Conservation (phyloP, 225 moss, liverwort and hornwort species). For the Bryum argenteum region DNA sequence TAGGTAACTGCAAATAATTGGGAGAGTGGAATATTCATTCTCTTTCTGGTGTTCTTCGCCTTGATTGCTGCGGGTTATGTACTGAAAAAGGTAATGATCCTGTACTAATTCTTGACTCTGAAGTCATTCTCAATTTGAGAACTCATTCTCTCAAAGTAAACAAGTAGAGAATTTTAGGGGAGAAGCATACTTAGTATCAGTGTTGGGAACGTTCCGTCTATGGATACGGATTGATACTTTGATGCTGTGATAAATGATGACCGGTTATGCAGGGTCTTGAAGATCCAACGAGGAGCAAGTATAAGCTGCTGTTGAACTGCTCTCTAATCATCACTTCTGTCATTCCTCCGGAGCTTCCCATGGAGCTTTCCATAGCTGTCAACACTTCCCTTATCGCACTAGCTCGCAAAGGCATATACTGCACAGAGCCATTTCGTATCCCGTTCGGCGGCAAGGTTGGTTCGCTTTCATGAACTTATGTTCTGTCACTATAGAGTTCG, state of each 20-base stretch:
- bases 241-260: slow-evolving; percentile 14
- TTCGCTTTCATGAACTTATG: slow-evolving; percentile 7
- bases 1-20: slow-evolving; percentile 96
- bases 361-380: slow-evolving; percentile 99
- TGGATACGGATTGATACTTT: neutral
- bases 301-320: slow-evolving; percentile 92
- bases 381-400: slow-evolving; percentile 97
- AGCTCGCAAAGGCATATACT: slow-evolving; percentile 89
- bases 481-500: neutral
- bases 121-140: slow-evolving; percentile 12
- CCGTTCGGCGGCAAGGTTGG: slow-evolving; percentile 98
- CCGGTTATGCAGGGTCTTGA: slow-evolving; percentile 75
- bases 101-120: neutral
- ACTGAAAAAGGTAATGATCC: slow-evolving; percentile 67
- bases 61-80: slow-evolving; percentile 97
- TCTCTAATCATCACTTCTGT: slow-evolving; percentile 96
- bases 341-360: slow-evolving; percentile 97
- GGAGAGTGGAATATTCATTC: slow-evolving; percentile 97
- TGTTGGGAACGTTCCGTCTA: slow-evolving; percentile 6
- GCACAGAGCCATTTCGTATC: slow-evolving; percentile 98
- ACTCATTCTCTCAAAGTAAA: slow-evolving; percentile 13
- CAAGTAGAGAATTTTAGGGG: neutral
- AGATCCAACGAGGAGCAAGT: slow-evolving; percentile 96
- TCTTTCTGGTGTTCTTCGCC: slow-evolving; percentile 94
- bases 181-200: slow-evolving; percentile 8